Conservation (phyloP, 441 rosid genomes). For the Erodium trifolium region DNA sequence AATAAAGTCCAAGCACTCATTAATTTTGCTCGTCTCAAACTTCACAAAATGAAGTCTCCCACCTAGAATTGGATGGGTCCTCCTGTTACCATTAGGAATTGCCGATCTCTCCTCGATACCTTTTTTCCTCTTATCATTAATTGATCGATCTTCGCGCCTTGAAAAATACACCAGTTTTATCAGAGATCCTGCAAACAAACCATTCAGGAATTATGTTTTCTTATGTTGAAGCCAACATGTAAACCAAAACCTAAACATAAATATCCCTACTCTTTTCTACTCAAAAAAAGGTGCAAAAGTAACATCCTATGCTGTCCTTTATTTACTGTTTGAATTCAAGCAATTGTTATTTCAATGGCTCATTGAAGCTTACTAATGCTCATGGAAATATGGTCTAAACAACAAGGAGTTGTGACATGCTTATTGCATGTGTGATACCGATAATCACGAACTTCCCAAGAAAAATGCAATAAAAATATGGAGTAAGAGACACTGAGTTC, state of each 20-base stretch:
- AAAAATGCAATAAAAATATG: background rate
- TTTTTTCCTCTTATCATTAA: constrained; percentile 62
- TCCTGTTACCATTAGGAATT: constrained; percentile 64
- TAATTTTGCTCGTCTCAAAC: constrained; percentile 87
- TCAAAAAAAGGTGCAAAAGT: constrained; percentile 6
- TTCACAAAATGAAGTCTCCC: constrained; percentile 98
- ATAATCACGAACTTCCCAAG: background rate
- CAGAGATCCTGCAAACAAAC: constrained; percentile 61
- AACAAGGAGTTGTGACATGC: background rate
- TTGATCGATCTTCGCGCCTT: constrained; percentile 68
- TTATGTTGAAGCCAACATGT: constrained; percentile 4
- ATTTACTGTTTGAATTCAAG: background rate
- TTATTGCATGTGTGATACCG: background rate
- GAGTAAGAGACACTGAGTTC: background rate
- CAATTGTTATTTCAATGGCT: background rate
- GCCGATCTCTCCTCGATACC: constrained; percentile 64
- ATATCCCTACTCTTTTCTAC: background rate
- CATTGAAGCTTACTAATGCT: background rate
- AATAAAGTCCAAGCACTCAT: constrained; percentile 87
- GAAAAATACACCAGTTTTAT: constrained; percentile 94
- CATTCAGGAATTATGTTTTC: background rate
- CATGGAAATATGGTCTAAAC: background rate
- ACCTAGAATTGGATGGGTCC: constrained; percentile 93
- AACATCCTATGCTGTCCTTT: background rate
- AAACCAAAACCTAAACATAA: background rate